Evolutionary conservation across 2,329 filamentous ascomycete genomes (phyloP), one percentile per base, ranked within the genome.

Genomic region (Calonectria hongkongensis): DNA sequence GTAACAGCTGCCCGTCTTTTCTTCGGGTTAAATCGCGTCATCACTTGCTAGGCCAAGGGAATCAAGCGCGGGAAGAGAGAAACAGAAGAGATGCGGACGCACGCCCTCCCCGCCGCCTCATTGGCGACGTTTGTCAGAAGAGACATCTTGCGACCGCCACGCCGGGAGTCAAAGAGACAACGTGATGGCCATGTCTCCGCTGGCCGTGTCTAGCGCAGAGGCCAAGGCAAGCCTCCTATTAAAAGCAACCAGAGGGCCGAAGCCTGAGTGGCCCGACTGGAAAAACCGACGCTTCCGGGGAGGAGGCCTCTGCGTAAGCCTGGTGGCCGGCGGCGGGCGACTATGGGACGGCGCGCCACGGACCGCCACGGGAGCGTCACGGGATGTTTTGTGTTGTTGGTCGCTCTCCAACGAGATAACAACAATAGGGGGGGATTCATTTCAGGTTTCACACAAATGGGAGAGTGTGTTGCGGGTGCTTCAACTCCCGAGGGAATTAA

Each of bases 291-390:
- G 30, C 54, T 58, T 39, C 54, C 30, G 54, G 33, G 51, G 51
- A 18, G 30, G 51, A 33, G 54, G 51, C 51, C 51, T 21, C 30
- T 56, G 30, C 28, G 21, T 13, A 50, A 45, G 54, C 54, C 16
- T 2, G n/a, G 54, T 50, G 39, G 63, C 45, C 66, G 70, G 50
- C 43, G 54, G 70, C 76, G 76, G 73, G 71, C 68, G 4, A 39
- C 30, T 21, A 39, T 39, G 54, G 54, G 54, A 58, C 54, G 54
- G 54, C 63, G 74, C 75, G 77, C 77, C 73, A 78, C 76, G 77
- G 77, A 76, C 74, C 77, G 76, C 70, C 69, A 65, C 60, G 75
- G 73, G 73, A 69, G 68, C 47, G 78, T 75, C 75, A 78, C 74
- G 58, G 58, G 58, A 62, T 62, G 25, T 10, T 28, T 30, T 39